These are phyloP conservation scores for Trichoderma semiorbis DNA, from an alignment of 2,329 filamentous ascomycete species.

Conservation along the genomic window DNA sequence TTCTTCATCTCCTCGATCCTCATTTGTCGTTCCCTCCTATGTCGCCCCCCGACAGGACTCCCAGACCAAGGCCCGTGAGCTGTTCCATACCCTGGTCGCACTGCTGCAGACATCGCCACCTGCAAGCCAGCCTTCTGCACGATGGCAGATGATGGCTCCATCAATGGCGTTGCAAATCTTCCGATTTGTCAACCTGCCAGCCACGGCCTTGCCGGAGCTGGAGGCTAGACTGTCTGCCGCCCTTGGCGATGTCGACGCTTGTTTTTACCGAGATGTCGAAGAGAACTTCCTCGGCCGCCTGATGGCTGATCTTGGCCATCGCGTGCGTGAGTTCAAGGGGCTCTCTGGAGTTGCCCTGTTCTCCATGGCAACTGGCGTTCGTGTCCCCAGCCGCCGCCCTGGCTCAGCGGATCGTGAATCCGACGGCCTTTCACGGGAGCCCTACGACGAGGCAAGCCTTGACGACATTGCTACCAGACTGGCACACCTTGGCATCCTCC, in stretches of 20 bases:
- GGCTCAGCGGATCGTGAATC: slow-evolving; percentile 35
- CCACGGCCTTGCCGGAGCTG: slow-evolving; percentile 45
- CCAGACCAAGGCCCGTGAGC: slow-evolving; percentile 43
- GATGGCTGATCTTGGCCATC: slow-evolving; percentile 45
- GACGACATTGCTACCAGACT: slow-evolving; percentile 72
- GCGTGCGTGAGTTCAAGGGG: slow-evolving; percentile 51
- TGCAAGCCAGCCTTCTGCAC: slow-evolving; percentile 39
- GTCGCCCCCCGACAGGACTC: slow-evolving; percentile 40
- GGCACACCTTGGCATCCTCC: slow-evolving; percentile 77
- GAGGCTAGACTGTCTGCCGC: slow-evolving; percentile 48
- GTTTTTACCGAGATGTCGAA: slow-evolving; percentile 49
- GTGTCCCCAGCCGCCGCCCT: slow-evolving; percentile 38
- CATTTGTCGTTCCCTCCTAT: slow-evolving; percentile 38
- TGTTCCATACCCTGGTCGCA: slow-evolving; percentile 53
- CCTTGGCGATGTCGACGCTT: slow-evolving; percentile 41
- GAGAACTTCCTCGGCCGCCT: slow-evolving; percentile 47
- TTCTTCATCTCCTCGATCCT: slow-evolving; percentile 51
- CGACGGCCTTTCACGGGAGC: slow-evolving; percentile 38
- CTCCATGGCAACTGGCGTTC: slow-evolving; percentile 52
- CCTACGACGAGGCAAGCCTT: slow-evolving; percentile 52
- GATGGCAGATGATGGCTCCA: slow-evolving; percentile 52
- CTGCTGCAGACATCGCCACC: slow-evolving; percentile 51
- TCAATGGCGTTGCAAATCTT: slow-evolving; percentile 57
- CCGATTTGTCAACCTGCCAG: slow-evolving; percentile 51
- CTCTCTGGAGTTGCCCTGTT: slow-evolving; percentile 54